Percentiles rank a stretch among this genome's conserved stretches.
Conservation (phyloP, 2,329 filamentous ascomycete genomes). For the Pochonia chlamydosporia region DNA sequence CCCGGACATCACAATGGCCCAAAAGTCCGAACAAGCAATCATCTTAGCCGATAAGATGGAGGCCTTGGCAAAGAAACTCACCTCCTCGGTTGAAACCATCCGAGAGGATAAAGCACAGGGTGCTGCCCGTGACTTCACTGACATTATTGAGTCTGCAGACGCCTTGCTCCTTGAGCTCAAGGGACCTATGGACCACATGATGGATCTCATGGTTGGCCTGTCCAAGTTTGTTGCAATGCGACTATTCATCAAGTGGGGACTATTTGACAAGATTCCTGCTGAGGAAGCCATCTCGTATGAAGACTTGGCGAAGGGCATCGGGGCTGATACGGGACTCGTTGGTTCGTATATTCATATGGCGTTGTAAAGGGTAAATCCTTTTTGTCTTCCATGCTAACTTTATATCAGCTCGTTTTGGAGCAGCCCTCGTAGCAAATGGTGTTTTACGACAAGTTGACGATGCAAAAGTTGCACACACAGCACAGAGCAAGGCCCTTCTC, state of each 20-base stretch:
- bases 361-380: neutral
- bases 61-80: neutral
- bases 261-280: constrained; percentile 24
- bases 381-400: neutral
- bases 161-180: constrained; percentile 1
- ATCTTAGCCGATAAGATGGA: neutral
- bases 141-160: constrained; percentile 2
- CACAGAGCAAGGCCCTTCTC: neutral
- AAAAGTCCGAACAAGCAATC: neutral
- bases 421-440: constrained; percentile 3
- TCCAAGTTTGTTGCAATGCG: constrained; percentile 12
- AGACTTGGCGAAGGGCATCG: constrained; percentile 20
- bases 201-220: constrained; percentile 10
- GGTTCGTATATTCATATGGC: neutral
- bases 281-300: constrained; percentile 19
- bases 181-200: neutral
- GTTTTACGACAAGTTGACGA: neutral
- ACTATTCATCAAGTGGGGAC: constrained; percentile 25
- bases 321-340: constrained; percentile 15
- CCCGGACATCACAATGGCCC: neutral
- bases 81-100: neutral
- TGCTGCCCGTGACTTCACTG: neutral
- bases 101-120: neutral
- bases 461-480: neutral
- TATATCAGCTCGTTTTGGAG: constrained; percentile 4